Conservation (phyloP, 805 yeast species). For the Saccharomyces jurei region DNA sequence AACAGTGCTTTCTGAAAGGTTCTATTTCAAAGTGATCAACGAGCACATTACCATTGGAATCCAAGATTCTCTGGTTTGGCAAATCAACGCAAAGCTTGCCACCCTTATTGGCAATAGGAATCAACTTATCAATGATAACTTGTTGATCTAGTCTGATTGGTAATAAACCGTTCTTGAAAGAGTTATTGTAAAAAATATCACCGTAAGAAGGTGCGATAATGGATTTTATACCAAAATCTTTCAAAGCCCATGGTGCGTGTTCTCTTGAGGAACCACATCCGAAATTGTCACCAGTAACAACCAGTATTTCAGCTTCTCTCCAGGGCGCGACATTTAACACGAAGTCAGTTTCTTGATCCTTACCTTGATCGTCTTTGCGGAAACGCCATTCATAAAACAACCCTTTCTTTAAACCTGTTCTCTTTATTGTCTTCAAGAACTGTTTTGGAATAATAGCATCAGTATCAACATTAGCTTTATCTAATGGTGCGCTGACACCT, state of each 20-base stretch:
- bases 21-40: slow-evolving; percentile 83
- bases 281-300: slow-evolving; percentile 93
- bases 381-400: slow-evolving; percentile 88
- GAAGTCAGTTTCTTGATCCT: slow-evolving; percentile 79
- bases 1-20: slow-evolving; percentile 87
- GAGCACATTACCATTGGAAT: slow-evolving; percentile 60
- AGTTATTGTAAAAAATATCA: slow-evolving; percentile 95
- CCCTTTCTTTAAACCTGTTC: slow-evolving; percentile 87
- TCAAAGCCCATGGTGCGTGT: slow-evolving; percentile 99
- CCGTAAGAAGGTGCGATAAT: slow-evolving; percentile 98
- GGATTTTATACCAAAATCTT: slow-evolving; percentile 92
- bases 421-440: slow-evolving; percentile 92
- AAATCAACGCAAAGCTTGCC: slow-evolving; percentile 66
- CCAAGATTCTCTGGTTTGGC: slow-evolving; percentile 72
- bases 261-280: slow-evolving; percentile 99
- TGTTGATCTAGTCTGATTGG: slow-evolving; percentile 88
- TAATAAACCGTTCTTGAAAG: slow-evolving; percentile 89
- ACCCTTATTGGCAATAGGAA: slow-evolving; percentile 75
- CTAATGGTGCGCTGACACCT: slow-evolving; percentile 90
- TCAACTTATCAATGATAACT: slow-evolving; percentile 58
- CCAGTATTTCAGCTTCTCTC: slow-evolving; percentile 69
- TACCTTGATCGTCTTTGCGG: slow-evolving; percentile 57
- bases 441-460: slow-evolving; percentile 99
- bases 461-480: slow-evolving; percentile 92
- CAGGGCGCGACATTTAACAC: slow-evolving; percentile 81